A percentile compares a stretch with the other conserved stretches of the same genome.
Conservation (phyloP, 2,329 filamentous ascomycete genomes). For the Thielaviopsis cerberus region DNA sequence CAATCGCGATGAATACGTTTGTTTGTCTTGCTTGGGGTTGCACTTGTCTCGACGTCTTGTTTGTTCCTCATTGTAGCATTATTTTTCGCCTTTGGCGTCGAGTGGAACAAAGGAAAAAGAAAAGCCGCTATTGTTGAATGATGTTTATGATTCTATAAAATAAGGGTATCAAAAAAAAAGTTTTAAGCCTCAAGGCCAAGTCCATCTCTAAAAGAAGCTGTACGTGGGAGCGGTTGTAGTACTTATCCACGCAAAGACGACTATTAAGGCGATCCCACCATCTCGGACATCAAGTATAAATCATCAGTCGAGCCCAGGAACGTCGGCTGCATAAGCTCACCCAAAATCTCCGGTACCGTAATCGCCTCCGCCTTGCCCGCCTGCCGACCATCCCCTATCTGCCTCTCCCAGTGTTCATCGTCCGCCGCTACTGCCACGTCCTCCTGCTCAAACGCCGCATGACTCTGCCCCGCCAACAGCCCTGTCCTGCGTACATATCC, state of each 20-base stretch:
- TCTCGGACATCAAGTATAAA: background rate
- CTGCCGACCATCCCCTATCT: background rate
- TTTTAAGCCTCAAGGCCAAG: background rate
- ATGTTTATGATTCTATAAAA: background rate
- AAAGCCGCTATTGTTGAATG: too few relatives aligned
- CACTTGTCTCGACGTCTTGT: too few relatives aligned
- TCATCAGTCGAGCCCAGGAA: background rate
- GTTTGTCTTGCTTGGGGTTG: background rate
- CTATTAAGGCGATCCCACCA: background rate
- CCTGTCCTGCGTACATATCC: conserved; percentile 23
- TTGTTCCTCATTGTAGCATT: too few relatives aligned
- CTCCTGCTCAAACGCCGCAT: background rate
- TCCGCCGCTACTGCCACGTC: background rate
- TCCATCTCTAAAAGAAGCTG: background rate
- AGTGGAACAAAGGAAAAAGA: background rate
- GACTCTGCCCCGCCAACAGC: background rate
- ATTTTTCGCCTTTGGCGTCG: background rate
- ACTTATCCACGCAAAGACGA: background rate
- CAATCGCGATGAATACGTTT: too few relatives aligned
- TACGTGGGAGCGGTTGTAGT: background rate
- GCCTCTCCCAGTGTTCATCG: background rate
- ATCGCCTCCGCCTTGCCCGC: background rate
- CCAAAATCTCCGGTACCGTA: background rate
- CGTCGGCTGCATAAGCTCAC: background rate
- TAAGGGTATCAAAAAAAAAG: background rate